These are phyloP conservation scores for Pseudoscleropodium purum DNA, from an alignment of 225 moss, liverwort and hornwort species.

Conservation along the genomic window DNA sequence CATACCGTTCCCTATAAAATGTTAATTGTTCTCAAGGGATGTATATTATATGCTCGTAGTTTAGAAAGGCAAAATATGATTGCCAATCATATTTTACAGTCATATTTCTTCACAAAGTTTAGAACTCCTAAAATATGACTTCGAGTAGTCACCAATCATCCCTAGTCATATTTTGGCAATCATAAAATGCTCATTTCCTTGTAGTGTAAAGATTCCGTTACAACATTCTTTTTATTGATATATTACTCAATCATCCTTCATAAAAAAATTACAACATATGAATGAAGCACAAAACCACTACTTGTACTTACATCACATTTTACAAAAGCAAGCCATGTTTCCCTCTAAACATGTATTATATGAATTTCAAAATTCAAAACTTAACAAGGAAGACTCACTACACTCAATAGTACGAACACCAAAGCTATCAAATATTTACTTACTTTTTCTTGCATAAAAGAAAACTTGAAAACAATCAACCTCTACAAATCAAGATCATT, in stretches of 20 bases:
- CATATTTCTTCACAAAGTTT: no score
- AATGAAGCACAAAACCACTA: not conserved
- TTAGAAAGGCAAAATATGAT: no score
- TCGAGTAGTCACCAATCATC: no score
- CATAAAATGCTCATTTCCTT: no score
- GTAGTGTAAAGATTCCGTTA: fast-evolving
- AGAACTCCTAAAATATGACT: no score
- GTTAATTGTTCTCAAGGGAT: no score
- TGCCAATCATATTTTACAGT: no score
- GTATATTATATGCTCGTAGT: no score
- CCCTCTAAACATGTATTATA: not conserved
- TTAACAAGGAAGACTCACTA: not conserved
- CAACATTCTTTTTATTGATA: not conserved
- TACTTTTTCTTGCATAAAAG: not conserved
- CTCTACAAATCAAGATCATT: not conserved
- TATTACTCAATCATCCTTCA: not conserved
- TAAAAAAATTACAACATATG: not conserved
- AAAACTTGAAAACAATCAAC: not conserved
- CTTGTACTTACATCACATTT: not conserved
- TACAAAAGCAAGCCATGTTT: not conserved
- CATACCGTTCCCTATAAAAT: no score
- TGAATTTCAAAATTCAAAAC: not conserved
- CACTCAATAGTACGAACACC: not conserved
- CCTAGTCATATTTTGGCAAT: no score
- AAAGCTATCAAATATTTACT: not conserved